Base-by-base conservation (phyloP, 768 basidiomycete species). In the Termitomyces titanicus region DNA sequence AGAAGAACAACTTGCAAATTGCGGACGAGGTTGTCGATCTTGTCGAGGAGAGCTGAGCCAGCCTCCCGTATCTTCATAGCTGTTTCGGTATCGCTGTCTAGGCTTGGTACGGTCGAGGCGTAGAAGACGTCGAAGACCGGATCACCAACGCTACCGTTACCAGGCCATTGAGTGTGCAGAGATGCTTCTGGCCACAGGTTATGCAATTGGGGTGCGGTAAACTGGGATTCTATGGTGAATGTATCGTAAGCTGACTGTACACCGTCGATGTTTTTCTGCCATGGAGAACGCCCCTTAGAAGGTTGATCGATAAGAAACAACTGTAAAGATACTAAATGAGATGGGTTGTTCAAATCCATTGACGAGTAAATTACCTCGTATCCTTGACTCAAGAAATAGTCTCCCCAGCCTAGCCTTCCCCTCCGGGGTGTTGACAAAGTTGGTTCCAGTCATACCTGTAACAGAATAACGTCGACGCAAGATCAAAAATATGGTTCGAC, bases 341-440 rank as follows among this genome's bases (percentile, higher is more conserved):
- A 54, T 31, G 56, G 47, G 17, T 37, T 25, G 47, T 6, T 5
- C 35, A 63, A 65, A 37, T 63, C 56, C 53, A 8, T 65, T 64
- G n/a, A 55, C 51, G 42, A 25, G 10, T n/a, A 18, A 15, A 10
- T 54, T 61, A 81, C 80, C 67, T 81, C 79, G 55, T 79, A 81
- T 35, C 79, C 80, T 59, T 76, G 57, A 47, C 70, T 64, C 54
- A 82, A 60, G 52, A 82, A 79, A 63, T 77, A 80, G 65, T 82
- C 80, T n/a, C 76, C 76, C 80, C 81, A 82, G n/a, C 81, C 80
- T 10, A 70, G 62, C 57, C 79, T 70, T 24, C 78, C n/a, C 79
- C 61, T 82, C 81, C 1, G 80, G 79, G 0, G 81, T 82, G 52
- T 80, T 80, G 42, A 82, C 62, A 62, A 80, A 79, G 51, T 71